phyloP scores from a whole-genome alignment of 2,329 filamentous ascomycete species.

The Coniochaeta pulveracea region DNA sequence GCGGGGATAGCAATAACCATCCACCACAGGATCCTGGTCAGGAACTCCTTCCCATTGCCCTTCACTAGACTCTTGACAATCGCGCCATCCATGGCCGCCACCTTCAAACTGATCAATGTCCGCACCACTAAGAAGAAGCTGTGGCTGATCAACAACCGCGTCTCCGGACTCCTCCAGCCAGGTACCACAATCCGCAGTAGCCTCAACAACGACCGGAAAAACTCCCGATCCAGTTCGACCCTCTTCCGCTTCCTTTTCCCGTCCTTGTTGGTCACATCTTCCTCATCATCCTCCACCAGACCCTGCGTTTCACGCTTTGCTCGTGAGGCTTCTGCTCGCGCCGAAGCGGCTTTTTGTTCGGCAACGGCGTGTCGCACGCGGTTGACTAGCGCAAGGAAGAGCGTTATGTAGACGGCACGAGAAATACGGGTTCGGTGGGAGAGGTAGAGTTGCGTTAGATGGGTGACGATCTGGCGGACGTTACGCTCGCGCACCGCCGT shows the following conservation, averaged over 20 bases:
- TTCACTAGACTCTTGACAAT: conserved; percentile 88
- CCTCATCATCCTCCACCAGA: conserved; percentile 21
- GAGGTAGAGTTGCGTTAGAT: conserved; percentile 63
- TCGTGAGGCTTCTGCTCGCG: conserved; percentile 50
- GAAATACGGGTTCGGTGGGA: conserved; percentile 73
- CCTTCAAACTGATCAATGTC: conserved; percentile 88
- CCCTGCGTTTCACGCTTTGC: conserved; percentile 36
- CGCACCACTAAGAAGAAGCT: conserved; percentile 85
- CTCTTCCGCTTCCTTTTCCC: conserved; percentile 49
- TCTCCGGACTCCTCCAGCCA: conserved; percentile 79
- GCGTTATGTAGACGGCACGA: conserved; percentile 69
- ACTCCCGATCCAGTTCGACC: conserved; percentile 85
- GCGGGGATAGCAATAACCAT: conserved; percentile 94
- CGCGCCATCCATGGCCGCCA: conserved; percentile 88
- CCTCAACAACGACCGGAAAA: conserved; percentile 61
- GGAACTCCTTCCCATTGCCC: conserved; percentile 81
- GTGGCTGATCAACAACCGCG: conserved; percentile 76
- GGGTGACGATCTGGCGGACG: conserved; percentile 51
- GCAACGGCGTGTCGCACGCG: conserved; percentile 84
- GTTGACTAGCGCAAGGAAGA: conserved; percentile 71
- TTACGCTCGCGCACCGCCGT: conserved; percentile 47
- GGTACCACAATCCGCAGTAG: conserved; percentile 82
- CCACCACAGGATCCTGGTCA: conserved; percentile 90
- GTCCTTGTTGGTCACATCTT: conserved; percentile 17
- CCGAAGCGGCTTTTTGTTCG: conserved; percentile 80